Evolutionary conservation across 1,139 yeast species (phyloP), one percentile per base, ranked within the genome.

Genomic region (Zhuliangozyma blackwelliae): DNA sequence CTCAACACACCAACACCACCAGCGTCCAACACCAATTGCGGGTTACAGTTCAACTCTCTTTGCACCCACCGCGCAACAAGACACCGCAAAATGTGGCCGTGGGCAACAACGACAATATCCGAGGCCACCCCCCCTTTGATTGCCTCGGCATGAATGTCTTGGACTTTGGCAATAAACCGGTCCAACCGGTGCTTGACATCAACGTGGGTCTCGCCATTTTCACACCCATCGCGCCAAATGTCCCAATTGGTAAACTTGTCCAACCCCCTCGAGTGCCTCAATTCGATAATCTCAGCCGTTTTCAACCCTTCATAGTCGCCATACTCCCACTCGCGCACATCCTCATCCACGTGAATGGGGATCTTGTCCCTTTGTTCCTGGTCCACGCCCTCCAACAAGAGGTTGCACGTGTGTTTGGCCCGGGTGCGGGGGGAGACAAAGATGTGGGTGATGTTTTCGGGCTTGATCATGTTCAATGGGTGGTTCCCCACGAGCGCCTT

Each of bases 1-100:
- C 94, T 81, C 55, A 90, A 69, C 2, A 88, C 95, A 40, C 97
- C 96, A 26, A 88, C 88, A 34, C 96, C 97, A 47, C 97, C 97
- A 23, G 97, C 96, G 56, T 90, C 97, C 50, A 90, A 68, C 61
- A 90, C 68, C 55, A 88, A 79, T 45, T 81, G 78, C 2, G 96
- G 96, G 57, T 89, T 87, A 36, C 60, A 64, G 45, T 70, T 59
- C 42, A 84, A 67, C 11, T 71, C 72, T 33, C 71, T 63, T 7
- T 72, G 74, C 23, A 86, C 79, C 97, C 97, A 90, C 45, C 96
- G 67, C 27, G 90, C 87, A 7, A 90, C 94, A 51, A 90, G 79
- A 55, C 92, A 85, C 53, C 97, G 79, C 49, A 90, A 68, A 38
- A 90, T 85, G 54, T 90, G 97, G 32, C 97, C 97, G 54, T 90